Base-by-base conservation (phyloP, 169 alveolate species). In the Plasmodium sp. region DNA sequence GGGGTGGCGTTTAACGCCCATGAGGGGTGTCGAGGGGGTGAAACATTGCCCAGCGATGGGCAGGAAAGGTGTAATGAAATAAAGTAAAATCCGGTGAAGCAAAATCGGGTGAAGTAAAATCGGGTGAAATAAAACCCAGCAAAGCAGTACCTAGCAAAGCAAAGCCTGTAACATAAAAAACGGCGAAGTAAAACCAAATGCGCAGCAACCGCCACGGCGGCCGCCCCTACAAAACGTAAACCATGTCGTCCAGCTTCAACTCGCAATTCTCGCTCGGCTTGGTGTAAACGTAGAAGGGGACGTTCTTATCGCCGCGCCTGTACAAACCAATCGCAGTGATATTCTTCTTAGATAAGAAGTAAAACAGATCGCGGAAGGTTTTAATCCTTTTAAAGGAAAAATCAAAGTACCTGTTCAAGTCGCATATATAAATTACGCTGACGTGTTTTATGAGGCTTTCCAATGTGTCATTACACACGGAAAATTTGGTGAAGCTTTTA, bases 401-500 rank as follows among this genome's bases (percentile, higher is more conserved):
- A 80, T 88, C 90, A 80, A 67, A 88, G 51, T 88, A 88, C 51
- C 80, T 88, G 48, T 16, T 80, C 73, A 88, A 80, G 54, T 77
- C 83, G 62, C 79, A 88, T 31, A 80, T 33, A 67, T 80, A 80
- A 22, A 88, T 88, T 79, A 74, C 82, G 39, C 83, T 88, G 6
- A 88, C 27, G n/a, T 80, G 22, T 80, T 88, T 88, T 77, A 88
- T 80, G 51, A 88, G 34, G 27, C 84, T 39, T 88, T 88, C 73
- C 77, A 88, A 80, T 58, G 94, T 88, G 54, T 67, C 56, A 88
- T 79, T 88, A 88, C 90, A 88, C 36, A 88, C 94, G 67, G 94
- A 62, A 88, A 80, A 88, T 43, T 88, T 81, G 36, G 88, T 79
- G 83, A 88, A 88, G 72, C 94, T 88, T 88, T 88, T 88, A 51